Base-by-base conservation (phyloP, 23 red algal species). In the Chondrus crispus region DNA sequence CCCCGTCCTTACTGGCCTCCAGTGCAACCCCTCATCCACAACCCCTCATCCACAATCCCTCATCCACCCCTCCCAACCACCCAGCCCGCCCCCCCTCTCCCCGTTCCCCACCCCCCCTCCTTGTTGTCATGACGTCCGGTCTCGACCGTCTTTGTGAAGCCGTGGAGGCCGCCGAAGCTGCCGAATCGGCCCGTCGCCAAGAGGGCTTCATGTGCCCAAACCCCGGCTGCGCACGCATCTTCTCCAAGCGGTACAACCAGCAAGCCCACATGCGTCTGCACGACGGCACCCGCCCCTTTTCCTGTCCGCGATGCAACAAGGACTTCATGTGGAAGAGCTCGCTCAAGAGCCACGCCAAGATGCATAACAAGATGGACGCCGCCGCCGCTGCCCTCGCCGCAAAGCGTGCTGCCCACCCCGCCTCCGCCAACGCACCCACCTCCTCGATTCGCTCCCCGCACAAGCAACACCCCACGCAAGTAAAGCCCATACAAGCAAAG, bases 231-330 rank as follows among this genome's bases (percentile, higher is more conserved):
- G 78, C 45, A 43, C 80, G 82, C 28, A 60, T 77, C 22, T 96
- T 96, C 52, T 88, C 87, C 3, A 92, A 96, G 85, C 87, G 89
- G 9, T 96, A 88, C 81, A 96, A 96, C 39, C 90, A 92, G 39
- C 73, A 93, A 69, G 88, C 89, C 35, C 94, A 96, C 90, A 86
- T 93, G 75, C 80, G 94, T 11, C 28, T 89, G 33, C 94, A 96
- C 73, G 84, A 90, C 29, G 94, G 94, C 58, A 89, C 81, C n/a
- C 80, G 66, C 4, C 94, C 94, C 19, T 96, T 93, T 62, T 53
- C 30, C 47, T 96, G 94, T 60, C 10, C 37, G 22, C 81, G 36
- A 12, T 94, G 91, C 46, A 64, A 46, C 48, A 84, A 75, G 74
- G 46, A 40, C 39, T 94, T 87, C 57, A 88, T 88, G 91, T 94